Evolutionary conservation across 2,329 filamentous ascomycete genomes (phyloP).

Genomic region (Botrytis byssoidea): DNA sequence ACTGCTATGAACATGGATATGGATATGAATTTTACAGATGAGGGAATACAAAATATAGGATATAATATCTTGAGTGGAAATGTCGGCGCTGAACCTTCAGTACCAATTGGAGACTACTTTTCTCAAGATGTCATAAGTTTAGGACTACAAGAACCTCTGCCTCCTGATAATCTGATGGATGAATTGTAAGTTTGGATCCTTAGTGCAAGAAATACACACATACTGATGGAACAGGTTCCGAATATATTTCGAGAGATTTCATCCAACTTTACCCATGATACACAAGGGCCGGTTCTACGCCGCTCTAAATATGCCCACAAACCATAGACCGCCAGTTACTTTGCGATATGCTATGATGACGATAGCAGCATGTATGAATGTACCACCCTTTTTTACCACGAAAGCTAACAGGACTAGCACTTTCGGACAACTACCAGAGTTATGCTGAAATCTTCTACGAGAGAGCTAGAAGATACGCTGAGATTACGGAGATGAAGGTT

Average conservation of each 20-base stretch:
- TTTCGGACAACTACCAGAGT: constrained; percentile 68
- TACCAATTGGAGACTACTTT: constrained; percentile 49
- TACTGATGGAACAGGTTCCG: constrained; percentile 53
- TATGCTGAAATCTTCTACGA: constrained; percentile 79
- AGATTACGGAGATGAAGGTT: constrained; percentile 79
- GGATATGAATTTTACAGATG: constrained; percentile 29
- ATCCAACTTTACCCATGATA: constrained; percentile 72
- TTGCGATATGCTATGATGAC: constrained; percentile 87
- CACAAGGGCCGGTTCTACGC: constrained; percentile 74
- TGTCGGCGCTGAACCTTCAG: background rate
- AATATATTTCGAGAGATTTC: constrained; percentile 73
- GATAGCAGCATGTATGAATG: constrained; percentile 57
- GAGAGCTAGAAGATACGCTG: constrained; percentile 76
- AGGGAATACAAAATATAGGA: constrained; percentile 25
- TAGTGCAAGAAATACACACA: background rate
- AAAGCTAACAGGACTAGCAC: constrained; percentile 37
- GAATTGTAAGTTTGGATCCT: constrained; percentile 59
- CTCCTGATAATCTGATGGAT: constrained; percentile 75
- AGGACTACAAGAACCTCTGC: constrained; percentile 78
- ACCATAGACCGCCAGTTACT: constrained; percentile 77
- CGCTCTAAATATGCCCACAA: constrained; percentile 67
- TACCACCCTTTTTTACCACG: background rate
- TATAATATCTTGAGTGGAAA: constrained; percentile 25
- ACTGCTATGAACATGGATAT: constrained; percentile 30
- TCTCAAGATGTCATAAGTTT: constrained; percentile 66